phyloP scores from a whole-genome alignment of 2,329 filamentous ascomycete genomes.

The Domatiomyces globalis region DNA sequence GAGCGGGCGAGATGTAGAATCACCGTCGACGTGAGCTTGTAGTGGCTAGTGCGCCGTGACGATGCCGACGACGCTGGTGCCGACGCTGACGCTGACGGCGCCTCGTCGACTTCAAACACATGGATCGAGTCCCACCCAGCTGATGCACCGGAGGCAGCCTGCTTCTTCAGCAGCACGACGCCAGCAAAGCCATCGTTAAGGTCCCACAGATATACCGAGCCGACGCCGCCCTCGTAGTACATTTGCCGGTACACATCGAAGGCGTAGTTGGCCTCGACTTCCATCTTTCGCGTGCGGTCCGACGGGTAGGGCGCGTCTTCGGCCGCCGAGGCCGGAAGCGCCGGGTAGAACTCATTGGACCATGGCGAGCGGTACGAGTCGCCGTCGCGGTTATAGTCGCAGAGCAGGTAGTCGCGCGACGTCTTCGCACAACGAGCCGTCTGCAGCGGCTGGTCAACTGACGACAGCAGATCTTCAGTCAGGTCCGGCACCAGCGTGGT shows the following conservation, averaged over 20 bases:
- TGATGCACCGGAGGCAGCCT: constrained; percentile 30
- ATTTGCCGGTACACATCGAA: constrained; percentile 95
- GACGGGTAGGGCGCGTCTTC: constrained; percentile 78
- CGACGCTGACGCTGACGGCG: no score
- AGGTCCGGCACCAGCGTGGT: constrained; percentile 80
- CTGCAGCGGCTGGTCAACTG: constrained; percentile 87
- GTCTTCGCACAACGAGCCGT: constrained; percentile 75
- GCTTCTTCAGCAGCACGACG: constrained; percentile 89
- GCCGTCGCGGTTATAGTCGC: constrained; percentile 98
- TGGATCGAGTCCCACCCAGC: constrained; percentile 97
- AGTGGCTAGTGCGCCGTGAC: constrained; percentile 60
- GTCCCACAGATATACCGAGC: constrained; percentile 96
- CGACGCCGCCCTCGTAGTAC: constrained; percentile 87
- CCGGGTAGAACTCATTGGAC: constrained; percentile 96
- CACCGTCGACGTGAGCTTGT: constrained; percentile 94
- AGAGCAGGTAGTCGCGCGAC: constrained; percentile 89
- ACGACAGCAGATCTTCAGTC: constrained; percentile 93
- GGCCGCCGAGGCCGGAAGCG: constrained; percentile 34
- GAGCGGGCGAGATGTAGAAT: constrained; percentile 68
- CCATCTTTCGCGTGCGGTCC: constrained; percentile 83
- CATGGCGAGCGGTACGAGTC: constrained; percentile 97
- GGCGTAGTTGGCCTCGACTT: constrained; percentile 83
- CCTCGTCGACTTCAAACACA: constrained; percentile 87
- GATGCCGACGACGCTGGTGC: not conserved
- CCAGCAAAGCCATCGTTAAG: constrained; percentile 95